Percentiles rank a stretch among this genome's conserved stretches.
Evolutionary conservation across 129 eudicot genomes (phyloP).

Genomic region (carrot (Daucus carota)): DH1_v3.0 NC_030384.2:37173501-37174000

Average conservation of each 20-base stretch:
- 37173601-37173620: not conserved
- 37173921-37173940: no score
- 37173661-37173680: not conserved
- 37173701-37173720: slow-evolving; percentile 48
- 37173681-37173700: not conserved
- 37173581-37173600: no score
- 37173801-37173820: slow-evolving; percentile 52
- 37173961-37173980: slow-evolving; percentile 11
- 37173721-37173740: slow-evolving; percentile 34
- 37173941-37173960: no score
- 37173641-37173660: no score
- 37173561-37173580: no score
- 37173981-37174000: slow-evolving; percentile 43
- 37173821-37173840: slow-evolving; percentile 52
- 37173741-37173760: slow-evolving; percentile 68
- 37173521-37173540: no score
- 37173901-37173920: no score
- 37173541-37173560: no score
- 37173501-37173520: no score
- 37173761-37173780: slow-evolving; percentile 41
- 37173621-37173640: no score
- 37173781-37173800: slow-evolving; percentile 56
- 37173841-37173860: slow-evolving; percentile 6
- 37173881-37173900: not conserved
- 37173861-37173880: not conserved